Evolutionary conservation across 73 alveolate genomes (phyloP), one percentile per base, ranked within the genome.

Genomic region (Paramecium sonneborni): DNA sequence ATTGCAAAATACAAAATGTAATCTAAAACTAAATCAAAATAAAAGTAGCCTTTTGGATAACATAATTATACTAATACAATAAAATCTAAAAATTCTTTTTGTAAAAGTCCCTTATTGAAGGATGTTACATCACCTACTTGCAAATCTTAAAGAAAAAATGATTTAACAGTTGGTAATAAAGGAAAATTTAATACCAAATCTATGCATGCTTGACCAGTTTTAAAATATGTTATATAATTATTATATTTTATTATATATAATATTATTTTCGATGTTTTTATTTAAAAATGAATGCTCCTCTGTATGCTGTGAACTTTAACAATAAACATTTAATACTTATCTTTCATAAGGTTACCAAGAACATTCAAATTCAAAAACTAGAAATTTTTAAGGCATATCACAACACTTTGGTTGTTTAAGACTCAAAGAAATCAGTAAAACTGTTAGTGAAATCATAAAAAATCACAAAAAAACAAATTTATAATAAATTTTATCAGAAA

Each of bases 401-500:
- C 46, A 48, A 5, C 24, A 5, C 3, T 15, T 15, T 18, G 24
- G 5, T 7, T 8, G 11, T 41, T 11, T 11, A 41, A 11, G 57
- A 48, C 20, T 48, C 68, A 48, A 48, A 48, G 5, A 5, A 48
- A 3, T 48, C 2, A 48, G 68, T 18, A 48, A 5, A 48, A 3
- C 7, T 15, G 20, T 48, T 32, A 11, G 26, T 14, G 44, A 26
- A 12, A 62, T 62, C 84, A 62, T 62, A 62, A 12, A 62, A 28
- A 24, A 21, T 9, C 37, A 57, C 12, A 57, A 57, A 62, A 30
- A 26, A 26, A 62, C 84, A 30, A 62, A 62, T 62, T 30, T 62
- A 62, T 62, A 62, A 62, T 57, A 15, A 57, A 57, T 57, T 57
- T 57, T 57, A 57, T 57, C 76, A 57, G 76, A 57, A 57, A 57